Conservation (phyloP, 192 early-diverging fungal species). For the Spizellomyces sp. region DNA sequence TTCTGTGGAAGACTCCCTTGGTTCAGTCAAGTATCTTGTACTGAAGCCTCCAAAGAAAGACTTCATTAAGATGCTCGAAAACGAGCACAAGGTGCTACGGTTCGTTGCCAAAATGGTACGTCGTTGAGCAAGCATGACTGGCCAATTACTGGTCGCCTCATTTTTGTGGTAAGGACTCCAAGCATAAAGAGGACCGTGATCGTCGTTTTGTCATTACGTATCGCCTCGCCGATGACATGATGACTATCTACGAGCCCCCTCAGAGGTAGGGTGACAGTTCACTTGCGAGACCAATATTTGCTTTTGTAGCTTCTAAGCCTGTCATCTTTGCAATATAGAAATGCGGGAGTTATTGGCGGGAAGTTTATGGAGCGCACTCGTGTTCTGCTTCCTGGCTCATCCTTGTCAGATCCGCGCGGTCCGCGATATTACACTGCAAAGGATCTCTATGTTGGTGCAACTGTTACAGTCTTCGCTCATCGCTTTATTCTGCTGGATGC, state of each 20-base stretch:
- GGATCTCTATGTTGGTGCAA: slow-evolving; percentile 59
- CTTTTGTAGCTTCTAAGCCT: slow-evolving; percentile 2
- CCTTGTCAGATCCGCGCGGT: slow-evolving; percentile 39
- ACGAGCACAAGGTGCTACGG: slow-evolving; percentile 62
- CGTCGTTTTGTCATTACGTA: slow-evolving; percentile 64
- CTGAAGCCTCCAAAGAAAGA: slow-evolving; percentile 68
- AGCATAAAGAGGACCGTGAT: slow-evolving; percentile 61
- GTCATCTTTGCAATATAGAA: slow-evolving; percentile 31
- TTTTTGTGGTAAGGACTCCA: slow-evolving; percentile 48
- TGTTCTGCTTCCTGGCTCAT: slow-evolving; percentile 56
- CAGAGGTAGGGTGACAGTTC: slow-evolving; percentile 47
- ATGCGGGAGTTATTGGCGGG: slow-evolving; percentile 62
- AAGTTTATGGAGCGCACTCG: slow-evolving; percentile 66
- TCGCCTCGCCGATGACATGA: slow-evolving; percentile 63
- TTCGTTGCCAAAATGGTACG: slow-evolving; percentile 63
- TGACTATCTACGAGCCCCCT: slow-evolving; percentile 68
- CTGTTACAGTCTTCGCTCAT: slow-evolving; percentile 52
- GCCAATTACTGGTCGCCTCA: no score
- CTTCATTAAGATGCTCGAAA: slow-evolving; percentile 68
- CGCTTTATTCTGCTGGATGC: slow-evolving; percentile 60
- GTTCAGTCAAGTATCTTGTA: slow-evolving; percentile 59
- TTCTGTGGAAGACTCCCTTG: slow-evolving; percentile 62
- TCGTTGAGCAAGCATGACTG: background rate
- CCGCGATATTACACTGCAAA: slow-evolving; percentile 54
- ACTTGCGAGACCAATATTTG: no score